Evolutionary conservation across 2,329 filamentous ascomycete species (phyloP).

Genomic region (Acrocalymma vagum): DNA sequence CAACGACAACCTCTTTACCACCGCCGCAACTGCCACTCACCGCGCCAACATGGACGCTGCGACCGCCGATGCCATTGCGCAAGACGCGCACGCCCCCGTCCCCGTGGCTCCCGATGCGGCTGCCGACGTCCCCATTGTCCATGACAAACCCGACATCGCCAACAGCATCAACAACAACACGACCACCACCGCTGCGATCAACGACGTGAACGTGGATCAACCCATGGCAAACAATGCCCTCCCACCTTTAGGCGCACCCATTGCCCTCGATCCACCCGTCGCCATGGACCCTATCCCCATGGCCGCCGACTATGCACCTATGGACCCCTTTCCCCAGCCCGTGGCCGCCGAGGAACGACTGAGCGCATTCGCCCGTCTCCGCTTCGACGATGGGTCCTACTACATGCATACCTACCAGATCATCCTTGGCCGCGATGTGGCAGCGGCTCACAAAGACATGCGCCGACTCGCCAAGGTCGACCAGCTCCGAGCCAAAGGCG

Average conservation of each 20-base stretch:
- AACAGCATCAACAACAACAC: constrained; percentile 4
- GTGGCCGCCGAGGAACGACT: constrained; percentile 48
- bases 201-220: constrained; percentile 9
- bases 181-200: constrained; percentile 5
- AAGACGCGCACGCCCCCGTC: constrained; percentile 20
- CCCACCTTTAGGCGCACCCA: constrained; percentile 29
- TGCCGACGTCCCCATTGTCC: constrained; percentile 11
- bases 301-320: too few relatives aligned
- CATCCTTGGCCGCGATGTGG: constrained; percentile 75
- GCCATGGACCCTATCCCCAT: constrained; percentile 14
- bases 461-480: constrained; percentile 53
- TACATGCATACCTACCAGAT: constrained; percentile 80
- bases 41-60: constrained; percentile 37
- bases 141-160: constrained; percentile 2
- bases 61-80: constrained; percentile 28
- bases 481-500: constrained; percentile 32
- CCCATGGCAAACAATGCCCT: constrained; percentile 14
- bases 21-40: constrained; percentile 24
- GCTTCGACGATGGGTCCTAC: constrained; percentile 79
- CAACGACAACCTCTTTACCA: constrained; percentile 24
- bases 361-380: constrained; percentile 71
- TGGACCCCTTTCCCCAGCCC: constrained; percentile 15
- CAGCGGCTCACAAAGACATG: constrained; percentile 57
- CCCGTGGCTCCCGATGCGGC: constrained; percentile 13
- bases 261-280: constrained; percentile 26